These are phyloP conservation scores for Chrysanthemum makinoi DNA, from an alignment of 129 eudicot genomes.

Conservation along the genomic window DNA sequence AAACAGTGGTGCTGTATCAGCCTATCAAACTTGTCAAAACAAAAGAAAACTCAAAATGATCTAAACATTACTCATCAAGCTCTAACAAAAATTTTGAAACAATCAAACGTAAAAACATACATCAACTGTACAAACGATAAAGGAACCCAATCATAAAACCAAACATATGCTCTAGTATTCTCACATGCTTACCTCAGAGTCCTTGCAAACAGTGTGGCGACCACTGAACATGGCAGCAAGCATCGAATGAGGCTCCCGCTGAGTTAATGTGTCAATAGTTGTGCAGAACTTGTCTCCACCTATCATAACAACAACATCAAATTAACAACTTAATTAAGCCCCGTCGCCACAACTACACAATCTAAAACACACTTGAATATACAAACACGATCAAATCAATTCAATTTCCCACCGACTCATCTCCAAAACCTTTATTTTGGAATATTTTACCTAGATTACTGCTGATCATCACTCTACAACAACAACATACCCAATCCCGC, in stretches of 20 bases:
- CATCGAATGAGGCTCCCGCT: constrained; percentile 94
- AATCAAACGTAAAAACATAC: neutral
- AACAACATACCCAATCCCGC: too few relatives aligned
- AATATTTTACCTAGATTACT: neutral
- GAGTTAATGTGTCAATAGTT: constrained; percentile 75
- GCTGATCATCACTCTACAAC: too few relatives aligned
- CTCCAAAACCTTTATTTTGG: constrained; percentile 4
- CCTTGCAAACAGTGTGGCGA: constrained; percentile 71
- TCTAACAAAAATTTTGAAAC: neutral
- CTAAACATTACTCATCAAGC: neutral
- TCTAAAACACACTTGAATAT: too few relatives aligned
- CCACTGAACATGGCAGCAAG: constrained; percentile 99
- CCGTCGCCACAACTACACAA: neutral
- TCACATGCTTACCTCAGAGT: constrained; percentile 52
- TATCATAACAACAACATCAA: constrained; percentile 15
- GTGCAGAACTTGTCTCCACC: constrained; percentile 96
- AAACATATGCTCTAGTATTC: constrained; percentile 1
- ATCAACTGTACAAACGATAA: neutral
- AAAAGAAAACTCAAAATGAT: too few relatives aligned
- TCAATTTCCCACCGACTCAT: constrained; percentile 5
- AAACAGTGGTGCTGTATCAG: too few relatives aligned
- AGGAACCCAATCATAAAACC: constrained; percentile 6
- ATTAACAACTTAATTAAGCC: constrained; percentile 7
- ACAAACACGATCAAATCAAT: neutral
- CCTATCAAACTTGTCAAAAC: too few relatives aligned